These are phyloP conservation scores for Fusarium palustre DNA, from an alignment of 2,329 filamentous ascomycete genomes.

Conservation along the genomic window DNA sequence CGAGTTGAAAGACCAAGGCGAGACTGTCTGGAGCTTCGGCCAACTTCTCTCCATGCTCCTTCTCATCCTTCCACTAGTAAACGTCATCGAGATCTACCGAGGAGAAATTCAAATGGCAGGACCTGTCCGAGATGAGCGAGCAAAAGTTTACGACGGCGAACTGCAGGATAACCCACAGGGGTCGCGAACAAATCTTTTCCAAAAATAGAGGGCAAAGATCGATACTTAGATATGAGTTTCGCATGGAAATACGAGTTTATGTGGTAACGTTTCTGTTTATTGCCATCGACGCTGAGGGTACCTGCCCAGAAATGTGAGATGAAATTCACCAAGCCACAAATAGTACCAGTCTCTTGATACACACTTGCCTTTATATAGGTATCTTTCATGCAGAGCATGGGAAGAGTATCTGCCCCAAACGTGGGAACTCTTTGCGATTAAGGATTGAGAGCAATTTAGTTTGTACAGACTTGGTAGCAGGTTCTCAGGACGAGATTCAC, in stretches of 20 bases:
- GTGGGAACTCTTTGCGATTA: background rate
- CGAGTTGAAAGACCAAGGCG: slow-evolving; percentile 42
- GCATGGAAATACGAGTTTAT: background rate
- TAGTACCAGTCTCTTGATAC: background rate
- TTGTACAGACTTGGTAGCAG: background rate
- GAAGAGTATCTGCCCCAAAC: background rate
- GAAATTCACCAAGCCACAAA: background rate
- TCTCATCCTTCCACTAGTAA: slow-evolving; percentile 39
- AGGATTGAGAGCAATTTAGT: background rate
- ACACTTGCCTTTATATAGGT: background rate
- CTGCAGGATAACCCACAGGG: slow-evolving; percentile 51
- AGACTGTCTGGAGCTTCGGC: slow-evolving; percentile 44
- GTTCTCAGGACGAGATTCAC: background rate
- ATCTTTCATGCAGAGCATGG: background rate
- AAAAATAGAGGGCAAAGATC: slow-evolving; percentile 41
- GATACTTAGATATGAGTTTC: background rate
- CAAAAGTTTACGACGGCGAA: slow-evolving; percentile 57
- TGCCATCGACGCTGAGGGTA: background rate
- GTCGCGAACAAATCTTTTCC: slow-evolving; percentile 54
- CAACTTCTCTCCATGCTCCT: slow-evolving; percentile 43
- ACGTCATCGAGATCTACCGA: slow-evolving; percentile 35
- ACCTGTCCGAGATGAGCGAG: slow-evolving; percentile 56
- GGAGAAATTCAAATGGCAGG: slow-evolving; percentile 51
- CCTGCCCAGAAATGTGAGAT: background rate
- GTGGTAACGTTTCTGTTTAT: background rate